Percentiles rank a stretch among this genome's conserved stretches.
Conservation (phyloP, 139 green algal genomes). For the Chlorella vulgaris region DNA sequence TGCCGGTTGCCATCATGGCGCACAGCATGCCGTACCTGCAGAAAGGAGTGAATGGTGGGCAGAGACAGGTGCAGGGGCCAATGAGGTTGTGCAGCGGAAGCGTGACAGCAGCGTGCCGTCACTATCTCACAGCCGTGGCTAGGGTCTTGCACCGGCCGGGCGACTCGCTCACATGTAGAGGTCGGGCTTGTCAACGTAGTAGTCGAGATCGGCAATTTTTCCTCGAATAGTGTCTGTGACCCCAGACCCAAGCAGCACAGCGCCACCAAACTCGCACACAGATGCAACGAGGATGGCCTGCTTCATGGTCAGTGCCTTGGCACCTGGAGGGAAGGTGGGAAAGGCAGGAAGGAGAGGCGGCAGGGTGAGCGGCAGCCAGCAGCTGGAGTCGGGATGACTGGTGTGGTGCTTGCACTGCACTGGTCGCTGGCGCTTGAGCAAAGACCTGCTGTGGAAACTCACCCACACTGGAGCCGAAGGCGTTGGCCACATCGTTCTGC, state of each 20-base stretch:
- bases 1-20: constrained; percentile 47
- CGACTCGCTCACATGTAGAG: constrained; percentile 57
- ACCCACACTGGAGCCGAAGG: background rate
- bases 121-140: no score
- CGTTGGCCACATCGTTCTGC: constrained; percentile 8
- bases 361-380: background rate
- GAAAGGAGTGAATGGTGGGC: background rate
- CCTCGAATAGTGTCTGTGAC: constrained; percentile 62
- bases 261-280: constrained; percentile 46
- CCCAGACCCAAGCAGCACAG: constrained; percentile 21
- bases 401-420: background rate
- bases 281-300: constrained; percentile 47
- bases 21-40: constrained; percentile 69
- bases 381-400: background rate
- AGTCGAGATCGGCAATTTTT: constrained; percentile 47
- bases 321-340: background rate
- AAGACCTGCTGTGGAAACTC: background rate
- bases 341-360: background rate
- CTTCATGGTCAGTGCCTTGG: constrained; percentile 47
- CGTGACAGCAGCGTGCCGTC: no score
- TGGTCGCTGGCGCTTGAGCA: background rate
- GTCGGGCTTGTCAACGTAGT: constrained; percentile 49
- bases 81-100: no score
- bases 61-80: no score
- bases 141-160: no score